Base-by-base conservation (phyloP, 441 rosid species). In the Bocquillonia castaneifolia region DNA sequence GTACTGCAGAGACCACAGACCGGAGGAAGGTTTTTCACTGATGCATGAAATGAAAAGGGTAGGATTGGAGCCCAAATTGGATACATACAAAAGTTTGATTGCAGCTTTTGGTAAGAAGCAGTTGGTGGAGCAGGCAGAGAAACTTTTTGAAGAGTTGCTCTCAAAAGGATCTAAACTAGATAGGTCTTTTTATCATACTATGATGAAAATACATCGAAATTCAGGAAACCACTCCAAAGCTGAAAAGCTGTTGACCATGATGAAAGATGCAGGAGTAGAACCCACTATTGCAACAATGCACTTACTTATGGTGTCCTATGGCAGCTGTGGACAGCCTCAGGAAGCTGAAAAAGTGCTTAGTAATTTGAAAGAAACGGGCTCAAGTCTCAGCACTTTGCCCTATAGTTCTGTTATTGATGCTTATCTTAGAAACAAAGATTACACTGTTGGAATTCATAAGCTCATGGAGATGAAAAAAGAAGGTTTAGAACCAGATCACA, bases 341-440 rank as follows among this genome's bases (percentile, higher is more conserved):
- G 92, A 90, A 81, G 96, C 97, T 51, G 99, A 91, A 75, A 85
- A 86, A 56, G 90, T 94, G 63, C 90, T 94, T 6, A 73, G 61
- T 51, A 87, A 84, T 78, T 79, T 94, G 79, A 88, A 85, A 81
- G 89, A 79, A 80, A 79, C 79, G 48, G 91, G 86, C 39, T 65
- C 83, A 53, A 78, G 78, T 78, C 88, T 89, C 66, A 86, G 85
- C 74, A 83, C 96, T 13, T 77, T 93, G 63, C 91, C 96, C 54
- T 88, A 93, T 79, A 79, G 90, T 74, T 87, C 96, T 48, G 93
- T 93, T 59, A 88, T 93, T 80, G 92, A 88, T 81, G 96, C 96
- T 55, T 93, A 91, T 79, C 86, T 88, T 32, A 83, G 78, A 77
- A 87, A 82, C 72, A 84, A 85, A 67, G 96, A 93, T 79, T 87